Evolutionary conservation across 2,329 filamentous ascomycete species (phyloP).

Genomic region (Herpotrichia juniperi): DNA sequence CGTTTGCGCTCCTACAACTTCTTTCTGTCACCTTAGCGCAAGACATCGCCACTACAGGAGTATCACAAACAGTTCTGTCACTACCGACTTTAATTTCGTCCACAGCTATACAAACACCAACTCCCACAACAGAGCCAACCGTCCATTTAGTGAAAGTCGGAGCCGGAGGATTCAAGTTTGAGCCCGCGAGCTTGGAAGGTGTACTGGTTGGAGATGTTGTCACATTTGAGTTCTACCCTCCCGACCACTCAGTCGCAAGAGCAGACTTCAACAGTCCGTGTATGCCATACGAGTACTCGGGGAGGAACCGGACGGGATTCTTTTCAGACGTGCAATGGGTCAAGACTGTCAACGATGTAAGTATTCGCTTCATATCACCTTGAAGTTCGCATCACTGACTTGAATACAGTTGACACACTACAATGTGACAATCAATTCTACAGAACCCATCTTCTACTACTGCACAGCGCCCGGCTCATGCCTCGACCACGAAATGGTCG

Average conservation of each 20-base stretch:
- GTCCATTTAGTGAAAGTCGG: constrained; percentile 47
- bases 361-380: constrained; percentile 8
- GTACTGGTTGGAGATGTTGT: constrained; percentile 48
- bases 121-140: constrained; percentile 22
- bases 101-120: constrained; percentile 14
- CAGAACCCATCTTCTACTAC: constrained; percentile 47
- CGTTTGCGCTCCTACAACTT: background rate
- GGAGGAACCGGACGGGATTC: constrained; percentile 35
- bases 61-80: no score
- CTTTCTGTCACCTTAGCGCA: constrained; percentile 1
- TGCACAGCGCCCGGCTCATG: constrained; percentile 68
- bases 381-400: constrained; percentile 6
- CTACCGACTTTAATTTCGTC: no score
- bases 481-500: constrained; percentile 71
- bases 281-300: constrained; percentile 45
- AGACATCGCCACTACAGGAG: constrained; percentile 7
- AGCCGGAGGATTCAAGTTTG: constrained; percentile 40
- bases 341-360: constrained; percentile 30
- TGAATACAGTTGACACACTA: constrained; percentile 30
- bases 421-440: constrained; percentile 43
- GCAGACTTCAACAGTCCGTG: constrained; percentile 48
- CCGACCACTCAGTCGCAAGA: constrained; percentile 51
- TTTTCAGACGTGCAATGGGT: constrained; percentile 37
- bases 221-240: constrained; percentile 47
- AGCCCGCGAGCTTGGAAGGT: constrained; percentile 42